Evolutionary conservation across 306 rosid genomes (phyloP), one percentile per base, ranked within the genome.

Genomic region (Castanospermum australe): DNA sequence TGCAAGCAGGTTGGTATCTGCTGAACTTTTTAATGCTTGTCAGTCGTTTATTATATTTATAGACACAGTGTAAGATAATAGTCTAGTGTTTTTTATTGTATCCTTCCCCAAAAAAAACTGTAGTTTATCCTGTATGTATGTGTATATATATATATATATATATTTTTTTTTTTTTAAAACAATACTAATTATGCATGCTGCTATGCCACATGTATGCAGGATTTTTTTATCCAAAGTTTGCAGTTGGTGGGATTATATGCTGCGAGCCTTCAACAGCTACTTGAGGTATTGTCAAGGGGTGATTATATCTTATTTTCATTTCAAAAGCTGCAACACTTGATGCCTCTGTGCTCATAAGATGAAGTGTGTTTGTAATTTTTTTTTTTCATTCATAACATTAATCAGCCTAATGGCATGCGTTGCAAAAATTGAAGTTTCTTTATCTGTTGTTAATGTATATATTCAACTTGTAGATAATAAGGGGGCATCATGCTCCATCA

Each of bases 181-280:
- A 74, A 38, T 47, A 39, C 79, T 84, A 57, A 86, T 62, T 52
- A 18, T 76, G 71, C 66, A 64, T 81, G 56, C 50, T 76, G 36
- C 39, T 82, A 69, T 83, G 72, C 30, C 75, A 44, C 74, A 48
- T 84, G 35, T 60, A 47, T 87, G 90, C 94, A 95, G 99, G 99
- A 95, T 77, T 57, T 89, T 67, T 95, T 95, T 82, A 67, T 92
- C 73, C 96, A 84, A 79, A 87, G 87, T 86, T 78, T 95, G 92
- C 98, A 87, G 84, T 90, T 92, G 0, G 86, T 85, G 84, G 96
- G 98, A 74, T 84, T 95, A 81, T 79, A 67, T 76, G 47, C 94
- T 45, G 87, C 83, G 73, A 91, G 78, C 82, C 36, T 83, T 75
- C 80, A 81, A 60, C 88, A 88, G 70, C 73, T 89, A 79, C 90